Evolutionary conservation across 371 early-diverging fungal species (phyloP), one percentile per base, ranked within the genome.

Genomic region (Paramicrosporidium saccamoebae): DNA sequence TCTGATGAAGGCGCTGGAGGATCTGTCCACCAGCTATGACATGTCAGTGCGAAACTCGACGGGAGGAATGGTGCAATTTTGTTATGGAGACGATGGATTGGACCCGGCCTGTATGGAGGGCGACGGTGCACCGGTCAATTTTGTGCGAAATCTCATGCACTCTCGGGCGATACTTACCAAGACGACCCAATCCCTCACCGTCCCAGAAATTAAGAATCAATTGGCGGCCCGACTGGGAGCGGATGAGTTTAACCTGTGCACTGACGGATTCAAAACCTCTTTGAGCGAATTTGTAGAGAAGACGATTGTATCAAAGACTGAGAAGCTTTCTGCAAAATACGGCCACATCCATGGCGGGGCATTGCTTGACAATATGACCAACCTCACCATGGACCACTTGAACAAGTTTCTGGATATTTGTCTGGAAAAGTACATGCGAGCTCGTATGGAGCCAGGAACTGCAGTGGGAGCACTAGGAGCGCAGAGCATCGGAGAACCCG

Each of bases 401-500:
- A 40, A 45, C 5, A 34, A 36, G 12, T 92, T 78, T 46, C 39
- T 88, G 10, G 39, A 53, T 19, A 49, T 65, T 8, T 82, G 84
- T 45, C 37, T 50, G 11, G 41, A 40, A 21, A 90, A 88, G 40
- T 88, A 82, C 37, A 42, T 55, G 29, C 53, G 60, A 31, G 72
- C 88, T 22, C 64, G 56, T 31, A 75, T 94, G 28, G 86, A 94
- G 29, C 88, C 92, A 7, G 92, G 67, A 24, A 32, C 75, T 3
- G 79, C 78, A 21, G 86, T 84, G 4, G 97, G 98, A 20, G 88
- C 96, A 16, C 52, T 98, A 23, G 95, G 86, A 16, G 95, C 88
- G 1, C 96, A 95, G 43, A 69, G 72, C 26, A 90, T 98, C 36
- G 96, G 97, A 33, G 97, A 96, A 40, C 98, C 98, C 14, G 92